Percentiles rank a stretch among this genome's conserved stretches.
Evolutionary conservation across 495 filamentous ascomycete genomes (phyloP).

Genomic region (Neurospora sp.): DNA sequence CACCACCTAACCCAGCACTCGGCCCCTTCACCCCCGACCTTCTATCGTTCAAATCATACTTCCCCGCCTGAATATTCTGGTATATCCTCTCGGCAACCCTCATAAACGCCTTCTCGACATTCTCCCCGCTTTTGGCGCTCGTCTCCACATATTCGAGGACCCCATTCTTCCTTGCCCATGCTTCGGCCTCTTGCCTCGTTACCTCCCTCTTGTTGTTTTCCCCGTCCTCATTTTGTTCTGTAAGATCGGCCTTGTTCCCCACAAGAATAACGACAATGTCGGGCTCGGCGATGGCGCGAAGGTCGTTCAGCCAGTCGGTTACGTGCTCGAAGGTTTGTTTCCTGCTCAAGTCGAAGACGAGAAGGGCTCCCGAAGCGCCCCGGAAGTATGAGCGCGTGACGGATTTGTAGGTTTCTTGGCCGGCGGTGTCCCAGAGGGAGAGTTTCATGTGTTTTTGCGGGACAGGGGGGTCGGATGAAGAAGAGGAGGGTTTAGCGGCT

Average conservation of each 20-base stretch:
- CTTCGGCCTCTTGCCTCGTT: constrained; percentile 65
- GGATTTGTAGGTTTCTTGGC: constrained; percentile 93
- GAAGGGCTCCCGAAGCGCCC: constrained; percentile 79
- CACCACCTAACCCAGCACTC: constrained; percentile 9
- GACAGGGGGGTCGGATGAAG: constrained; percentile 13
- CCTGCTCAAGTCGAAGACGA: constrained; percentile 91
- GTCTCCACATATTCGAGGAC: constrained; percentile 90
- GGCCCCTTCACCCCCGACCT: constrained; percentile 79
- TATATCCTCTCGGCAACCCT: constrained; percentile 90
- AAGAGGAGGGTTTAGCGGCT: constrained; percentile 2
- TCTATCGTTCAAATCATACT: constrained; percentile 89
- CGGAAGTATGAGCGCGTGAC: constrained; percentile 95
- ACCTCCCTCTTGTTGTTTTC: constrained; percentile 62
- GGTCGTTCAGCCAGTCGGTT: constrained; percentile 83
- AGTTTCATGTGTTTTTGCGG: constrained; percentile 68
- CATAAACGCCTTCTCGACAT: constrained; percentile 86
- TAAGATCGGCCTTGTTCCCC: constrained; percentile 87
- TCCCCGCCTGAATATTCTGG: constrained; percentile 86
- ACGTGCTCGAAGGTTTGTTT: constrained; percentile 76
- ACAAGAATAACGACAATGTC: constrained; percentile 90
- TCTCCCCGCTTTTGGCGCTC: constrained; percentile 86
- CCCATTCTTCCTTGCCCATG: constrained; percentile 75
- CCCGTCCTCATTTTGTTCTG: constrained; percentile 26
- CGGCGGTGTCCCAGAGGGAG: constrained; percentile 87
- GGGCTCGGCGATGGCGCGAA: constrained; percentile 85